Evolutionary conservation across 441 rosid species (phyloP), one percentile per base, ranked within the genome.

Genomic region (Jatropha multifida): DNA sequence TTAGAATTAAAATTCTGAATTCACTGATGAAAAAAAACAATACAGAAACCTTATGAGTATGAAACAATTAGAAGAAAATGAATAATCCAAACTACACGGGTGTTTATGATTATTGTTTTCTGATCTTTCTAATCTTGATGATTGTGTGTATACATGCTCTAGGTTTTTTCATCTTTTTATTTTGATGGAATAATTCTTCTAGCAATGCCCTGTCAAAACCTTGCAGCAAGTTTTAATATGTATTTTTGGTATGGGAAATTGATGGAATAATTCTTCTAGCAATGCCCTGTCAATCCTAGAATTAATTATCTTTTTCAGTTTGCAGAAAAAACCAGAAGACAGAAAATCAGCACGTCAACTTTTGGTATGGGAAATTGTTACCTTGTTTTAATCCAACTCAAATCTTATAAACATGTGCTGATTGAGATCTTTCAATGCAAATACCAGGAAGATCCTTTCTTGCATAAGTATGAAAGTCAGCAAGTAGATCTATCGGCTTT

Each of bases 321-420:
- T 93, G 69, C 90, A 88, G 80, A 89, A 93, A 77, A 94, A 93
- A 18, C 96, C 94, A 1, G 75, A 83, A 20, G 82, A 85, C 69
- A 85, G 98, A 69, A 82, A 32, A 72, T 90, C 97, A 18, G 97
- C 98, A 12, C 81, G 42, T 75, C 92, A 95, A 76, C 97, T 94
- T 59, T 68, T 92, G 93, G 97, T 91, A 77, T 37, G 79, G 80
- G 58, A 76, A 52, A 71, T 71, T 51, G 70, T 59, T 68, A 32
- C 46, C 37, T 76, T 75, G 3, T 70, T 38, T 63, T 66, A 59
- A 13, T 74, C 40, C 27, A 44, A 41, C 18, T 67, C 69, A 23
- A 42, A 65, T 46, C 9, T 17, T 10, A 14, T 48, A 42, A 12
- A 3, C 65, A 41, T 65, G 11, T n/a, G 27, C 17, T 18, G 26